Evolutionary conservation across 768 basidiomycete species (phyloP).

Genomic region (Tylopilus rubrobrunneus): DNA sequence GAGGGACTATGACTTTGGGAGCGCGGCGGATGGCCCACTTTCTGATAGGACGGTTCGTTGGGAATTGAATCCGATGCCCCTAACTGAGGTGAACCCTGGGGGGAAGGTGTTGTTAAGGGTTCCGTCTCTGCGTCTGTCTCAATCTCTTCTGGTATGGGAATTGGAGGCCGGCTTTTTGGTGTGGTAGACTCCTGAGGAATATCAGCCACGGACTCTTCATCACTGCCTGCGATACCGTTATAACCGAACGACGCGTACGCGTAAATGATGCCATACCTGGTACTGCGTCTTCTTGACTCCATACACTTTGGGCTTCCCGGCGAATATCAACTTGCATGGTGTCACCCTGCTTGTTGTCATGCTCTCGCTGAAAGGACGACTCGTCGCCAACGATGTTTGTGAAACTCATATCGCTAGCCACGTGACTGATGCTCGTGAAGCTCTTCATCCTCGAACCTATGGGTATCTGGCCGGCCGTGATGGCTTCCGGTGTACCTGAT

Average conservation of each 20-base stretch:
- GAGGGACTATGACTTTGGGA: conserved; percentile 1
- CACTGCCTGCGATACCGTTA: conserved; percentile 32
- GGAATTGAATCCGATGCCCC: not conserved
- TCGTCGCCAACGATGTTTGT: conserved; percentile 23
- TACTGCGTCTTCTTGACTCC: conserved; percentile 16
- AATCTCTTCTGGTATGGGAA: conserved; percentile 12
- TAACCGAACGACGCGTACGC: not conserved
- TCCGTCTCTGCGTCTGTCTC: conserved; percentile 28
- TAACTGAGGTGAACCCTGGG: conserved; percentile 17
- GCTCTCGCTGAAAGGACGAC: conserved; percentile 21
- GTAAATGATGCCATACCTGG: conserved; percentile 15
- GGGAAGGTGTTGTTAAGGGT: conserved; percentile 21
- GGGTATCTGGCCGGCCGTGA: conserved; percentile 41
- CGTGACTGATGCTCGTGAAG: conserved; percentile 15
- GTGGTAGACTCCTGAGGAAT: conserved; percentile 24
- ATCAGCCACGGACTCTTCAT: conserved; percentile 31
- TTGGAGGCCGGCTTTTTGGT: conserved; percentile 21
- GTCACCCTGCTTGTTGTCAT: conserved; percentile 28
- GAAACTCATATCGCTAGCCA: conserved; percentile 19
- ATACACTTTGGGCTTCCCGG: conserved; percentile 20
- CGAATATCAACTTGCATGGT: conserved; percentile 22
- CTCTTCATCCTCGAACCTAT: conserved; percentile 38
- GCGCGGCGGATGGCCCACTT: conserved; percentile 15
- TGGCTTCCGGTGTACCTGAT: conserved; percentile 23
- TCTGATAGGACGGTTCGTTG: conserved; percentile 17